Conservation (phyloP, 768 basidiomycete genomes). For the Russula emetica region DNA sequence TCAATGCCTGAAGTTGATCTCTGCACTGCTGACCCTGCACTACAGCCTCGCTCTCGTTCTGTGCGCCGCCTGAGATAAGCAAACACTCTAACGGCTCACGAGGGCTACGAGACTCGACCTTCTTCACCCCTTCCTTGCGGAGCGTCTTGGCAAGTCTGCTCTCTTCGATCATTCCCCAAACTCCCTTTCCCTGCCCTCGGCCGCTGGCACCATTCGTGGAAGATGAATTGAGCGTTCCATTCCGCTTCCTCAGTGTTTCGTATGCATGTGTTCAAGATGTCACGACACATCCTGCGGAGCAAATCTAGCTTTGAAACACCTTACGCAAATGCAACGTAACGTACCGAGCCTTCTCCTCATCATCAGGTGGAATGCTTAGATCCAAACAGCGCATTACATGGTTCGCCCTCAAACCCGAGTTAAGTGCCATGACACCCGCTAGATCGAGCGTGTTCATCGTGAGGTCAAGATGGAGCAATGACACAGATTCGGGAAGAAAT, state of each 20-base stretch:
- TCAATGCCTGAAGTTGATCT: conserved; percentile 32
- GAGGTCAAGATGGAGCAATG: conserved; percentile 86
- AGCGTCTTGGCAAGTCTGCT: conserved; percentile 75
- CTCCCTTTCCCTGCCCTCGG: conserved; percentile 56
- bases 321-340: conserved; percentile 24
- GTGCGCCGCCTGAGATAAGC: conserved; percentile 24
- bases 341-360: conserved; percentile 72
- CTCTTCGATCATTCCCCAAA: conserved; percentile 84
- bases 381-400: conserved; percentile 88
- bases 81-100: conserved; percentile 24
- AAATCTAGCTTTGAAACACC: background rate
- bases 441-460: conserved; percentile 80
- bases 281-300: conserved; percentile 62
- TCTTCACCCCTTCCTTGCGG: conserved; percentile 53
- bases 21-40: conserved; percentile 42
- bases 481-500: conserved; percentile 86
- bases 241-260: conserved; percentile 91
- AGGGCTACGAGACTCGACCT: conserved; percentile 38
- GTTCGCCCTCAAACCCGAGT: conserved; percentile 79
- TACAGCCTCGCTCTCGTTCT: conserved; percentile 44
- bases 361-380: conserved; percentile 81
- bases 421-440: conserved; percentile 91
- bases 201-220: conserved; percentile 39
- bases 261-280: conserved; percentile 86
- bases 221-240: conserved; percentile 30